Base-by-base conservation (phyloP, 345 rosid species). In the Moringa oleifera region DNA sequence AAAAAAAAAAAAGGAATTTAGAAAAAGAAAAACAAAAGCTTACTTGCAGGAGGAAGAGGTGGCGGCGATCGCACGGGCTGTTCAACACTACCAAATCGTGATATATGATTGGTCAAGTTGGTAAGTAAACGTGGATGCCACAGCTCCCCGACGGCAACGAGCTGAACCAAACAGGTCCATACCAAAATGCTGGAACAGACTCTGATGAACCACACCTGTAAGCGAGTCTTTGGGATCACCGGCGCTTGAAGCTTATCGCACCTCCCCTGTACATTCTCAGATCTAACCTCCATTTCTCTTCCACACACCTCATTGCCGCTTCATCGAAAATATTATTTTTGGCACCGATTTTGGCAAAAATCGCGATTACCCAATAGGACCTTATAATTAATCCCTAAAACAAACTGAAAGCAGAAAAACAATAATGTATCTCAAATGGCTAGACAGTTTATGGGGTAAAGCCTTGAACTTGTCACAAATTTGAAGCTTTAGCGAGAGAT, bases 131-230 rank as follows among this genome's bases (percentile, higher is more conserved):
- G 80, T 4, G 91, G 80, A 46, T 71, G 91, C 97, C 99, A 94
- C 49, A 94, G 83, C 90, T 85, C 82, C 12, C 93, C 91, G 47
- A 85, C 86, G 57, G 97, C 83, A 23, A 90, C 76, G 41, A 90
- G 81, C 82, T 94, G 99, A 64, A 94, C 95, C 85, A 90, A 72
- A 78, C 97, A 91, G 25, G 99, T 94, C 99, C 99, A 94, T 23
- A 94, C 66, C 85, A 94, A 76, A 80, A 94, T 90, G 78, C 83
- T 84, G 57, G 96, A 83, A 62, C 99, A 94, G 21, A 90, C 87
- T 67, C 95, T 81, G 1, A 88, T 78, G 66, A 94, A 90, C 93
- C 92, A 90, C 18, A 86, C 85, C 76, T 89, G 89, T 20, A 85
- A 70, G 24, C 99, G 74, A 23, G 85, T 84, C 76, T 85, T 74